Evolutionary conservation across 805 yeast genomes (phyloP), one percentile per base, ranked within the genome.

Genomic region (Schwanniomyces vanrijiae): DNA sequence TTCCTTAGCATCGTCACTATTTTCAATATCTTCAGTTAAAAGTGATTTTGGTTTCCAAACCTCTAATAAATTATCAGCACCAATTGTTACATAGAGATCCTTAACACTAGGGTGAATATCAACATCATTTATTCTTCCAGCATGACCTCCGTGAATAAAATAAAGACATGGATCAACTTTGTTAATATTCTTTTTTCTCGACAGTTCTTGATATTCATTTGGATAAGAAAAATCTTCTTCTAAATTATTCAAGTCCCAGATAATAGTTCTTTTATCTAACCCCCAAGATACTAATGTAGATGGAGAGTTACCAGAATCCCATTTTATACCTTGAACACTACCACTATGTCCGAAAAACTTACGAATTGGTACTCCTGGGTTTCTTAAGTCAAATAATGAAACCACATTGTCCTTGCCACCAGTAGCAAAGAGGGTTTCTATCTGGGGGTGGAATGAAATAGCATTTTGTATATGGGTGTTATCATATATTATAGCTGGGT

Each of bases 121-220:
- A 41, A 85, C 69, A 53, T 84, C 92, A 46, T 82, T 75, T 39
- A 90, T 75, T 44, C 83, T 75, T 41, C 80, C 81, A 2, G 90
- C 81, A 66, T 90, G 96, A 10, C 96, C 96, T 13, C 95, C 96
- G 64, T 90, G 96, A 58, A 88, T 78, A 60, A 88, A 90, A 20
- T 69, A 66, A 47, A 90, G 75, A 61, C 90, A 86, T 5, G 96
- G 94, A 52, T 90, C 95, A 50, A 78, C 80, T 24, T 51, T 53
- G 40, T 44, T 48, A 29, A 77, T 77, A 24, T 76, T 75, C 51
- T 79, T 84, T 53, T 78, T 86, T 44, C 74, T 78, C 48, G 80
- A 80, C 46, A 76, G 81, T 42, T 71, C 73, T 43, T 71, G 77
- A 9, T 43, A 41, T 3, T 60, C 66, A 5, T 50, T 50, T 1